Evolutionary conservation across 768 basidiomycete species (phyloP).

Genomic region (Hemileccinum rubropunctum): DNA sequence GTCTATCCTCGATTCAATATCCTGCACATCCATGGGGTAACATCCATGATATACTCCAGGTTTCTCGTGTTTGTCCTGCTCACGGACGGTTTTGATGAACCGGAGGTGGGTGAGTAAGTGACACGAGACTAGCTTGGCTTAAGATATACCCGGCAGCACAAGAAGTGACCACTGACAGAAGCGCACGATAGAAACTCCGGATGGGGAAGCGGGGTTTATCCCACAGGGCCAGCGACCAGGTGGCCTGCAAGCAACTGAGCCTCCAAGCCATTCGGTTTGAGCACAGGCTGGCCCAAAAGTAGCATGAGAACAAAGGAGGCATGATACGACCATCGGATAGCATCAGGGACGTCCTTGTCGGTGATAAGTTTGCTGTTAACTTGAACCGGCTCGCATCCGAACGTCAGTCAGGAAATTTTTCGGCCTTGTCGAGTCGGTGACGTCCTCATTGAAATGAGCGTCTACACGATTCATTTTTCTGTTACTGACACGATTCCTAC

Average conservation of each 20-base stretch:
- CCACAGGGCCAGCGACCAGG: conserved; percentile 23
- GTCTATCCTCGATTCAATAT: conserved; percentile 23
- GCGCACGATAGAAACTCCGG: conserved; percentile 16
- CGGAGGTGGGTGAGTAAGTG: conserved; percentile 5
- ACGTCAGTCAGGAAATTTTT: conserved; percentile 53
- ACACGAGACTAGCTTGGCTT: neutral
- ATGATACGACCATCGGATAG: conserved; percentile 47
- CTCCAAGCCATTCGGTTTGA: conserved; percentile 25
- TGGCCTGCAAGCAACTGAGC: conserved; percentile 28
- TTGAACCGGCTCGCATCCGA: conserved; percentile 53
- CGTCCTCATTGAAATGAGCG: conserved; percentile 39
- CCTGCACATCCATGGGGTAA: neutral
- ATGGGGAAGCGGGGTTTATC: conserved; percentile 19
- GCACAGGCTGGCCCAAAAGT: conserved; percentile 27
- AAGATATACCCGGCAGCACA: conserved; percentile 23
- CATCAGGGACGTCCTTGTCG: conserved; percentile 50
- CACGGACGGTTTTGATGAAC: conserved; percentile 38
- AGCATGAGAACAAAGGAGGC: neutral
- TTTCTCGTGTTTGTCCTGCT: conserved; percentile 37
- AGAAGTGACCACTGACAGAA: conserved; percentile 28
- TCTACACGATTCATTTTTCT: too few relatives aligned
- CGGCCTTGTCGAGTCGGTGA: neutral
- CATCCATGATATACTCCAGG: conserved; percentile 37
- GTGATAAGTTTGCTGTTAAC: conserved; percentile 56
- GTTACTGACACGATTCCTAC: too few relatives aligned